Evolutionary conservation across 495 filamentous ascomycete genomes (phyloP).

Genomic region (Aspergillus hancockii): DNA sequence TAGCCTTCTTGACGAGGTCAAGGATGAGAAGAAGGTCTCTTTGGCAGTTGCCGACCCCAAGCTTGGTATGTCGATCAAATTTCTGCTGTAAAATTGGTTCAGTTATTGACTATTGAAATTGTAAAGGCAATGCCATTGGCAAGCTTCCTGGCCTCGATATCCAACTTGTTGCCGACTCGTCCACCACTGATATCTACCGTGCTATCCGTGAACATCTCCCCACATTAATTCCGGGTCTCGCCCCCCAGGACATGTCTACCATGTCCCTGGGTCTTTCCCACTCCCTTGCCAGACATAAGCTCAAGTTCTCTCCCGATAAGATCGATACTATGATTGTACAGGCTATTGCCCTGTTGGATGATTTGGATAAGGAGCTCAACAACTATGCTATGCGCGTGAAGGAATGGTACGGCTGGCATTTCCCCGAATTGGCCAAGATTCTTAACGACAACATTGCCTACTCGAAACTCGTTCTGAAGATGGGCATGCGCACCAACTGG

Average conservation of each 20-base stretch:
- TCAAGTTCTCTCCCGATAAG: conserved; percentile 98
- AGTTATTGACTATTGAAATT: conserved; percentile 13
- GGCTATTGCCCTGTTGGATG: conserved; percentile 89
- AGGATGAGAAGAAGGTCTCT: conserved; percentile 96
- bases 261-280: conserved; percentile 97
- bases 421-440: conserved; percentile 95
- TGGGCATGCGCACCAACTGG: conserved; percentile 83
- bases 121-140: conserved; percentile 77
- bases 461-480: conserved; percentile 76
- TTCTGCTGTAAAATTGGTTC: neutral
- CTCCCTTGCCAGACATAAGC: conserved; percentile 95
- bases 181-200: conserved; percentile 85
- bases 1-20: conserved; percentile 80
- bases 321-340: conserved; percentile 99
- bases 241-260: conserved; percentile 79
- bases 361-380: conserved; percentile 98
- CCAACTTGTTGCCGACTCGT: conserved; percentile 81
- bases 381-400: conserved; percentile 98
- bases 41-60: conserved; percentile 94
- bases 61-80: conserved; percentile 61
- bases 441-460: conserved; percentile 98
- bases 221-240: conserved; percentile 86
- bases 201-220: conserved; percentile 88
- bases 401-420: conserved; percentile 99
- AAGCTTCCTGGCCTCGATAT: conserved; percentile 87